These are phyloP conservation scores for Remersonia thermophila DNA, from an alignment of 2,329 filamentous ascomycete genomes.

Conservation along the genomic window DNA sequence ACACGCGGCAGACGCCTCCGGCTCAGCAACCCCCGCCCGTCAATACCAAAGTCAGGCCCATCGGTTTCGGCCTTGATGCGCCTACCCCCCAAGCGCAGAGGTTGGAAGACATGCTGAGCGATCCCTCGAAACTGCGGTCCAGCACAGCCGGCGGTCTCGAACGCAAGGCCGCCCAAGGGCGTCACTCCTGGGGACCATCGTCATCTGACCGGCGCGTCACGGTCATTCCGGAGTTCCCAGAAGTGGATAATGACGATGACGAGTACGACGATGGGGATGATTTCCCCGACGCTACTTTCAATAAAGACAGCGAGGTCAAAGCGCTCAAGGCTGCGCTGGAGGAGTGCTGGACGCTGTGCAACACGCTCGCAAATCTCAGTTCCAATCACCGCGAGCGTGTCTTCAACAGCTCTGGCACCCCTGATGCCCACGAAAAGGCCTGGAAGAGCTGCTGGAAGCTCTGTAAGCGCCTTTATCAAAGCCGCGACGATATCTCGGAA, in stretches of 20 bases:
- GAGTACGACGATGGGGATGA: slow-evolving; percentile 35
- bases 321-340: slow-evolving; percentile 65
- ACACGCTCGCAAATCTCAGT: slow-evolving; percentile 74
- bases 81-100: slow-evolving; percentile 77
- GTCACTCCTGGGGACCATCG: neutral
- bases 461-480: slow-evolving; percentile 79
- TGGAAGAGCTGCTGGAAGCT: slow-evolving; percentile 93
- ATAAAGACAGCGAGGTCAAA: slow-evolving; percentile 46
- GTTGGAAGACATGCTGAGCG: slow-evolving; percentile 55
- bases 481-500: slow-evolving; percentile 57
- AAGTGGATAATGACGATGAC: slow-evolving; percentile 40
- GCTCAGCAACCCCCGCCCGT: slow-evolving; percentile 53
- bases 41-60: slow-evolving; percentile 59
- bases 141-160: slow-evolving; percentile 66
- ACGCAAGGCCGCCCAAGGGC: slow-evolving; percentile 37
- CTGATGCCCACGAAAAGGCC: slow-evolving; percentile 71
- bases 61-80: slow-evolving; percentile 52
- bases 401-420: slow-evolving; percentile 61
- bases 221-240: slow-evolving; percentile 41
- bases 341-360: slow-evolving; percentile 91
- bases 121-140: slow-evolving; percentile 45
- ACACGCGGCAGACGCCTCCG: slow-evolving; percentile 23
- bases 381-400: slow-evolving; percentile 70
- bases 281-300: slow-evolving; percentile 29
- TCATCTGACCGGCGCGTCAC: slow-evolving; percentile 6